Conservation (phyloP, 208 protist genomes). For the Acanthamoeba royreba region DNA sequence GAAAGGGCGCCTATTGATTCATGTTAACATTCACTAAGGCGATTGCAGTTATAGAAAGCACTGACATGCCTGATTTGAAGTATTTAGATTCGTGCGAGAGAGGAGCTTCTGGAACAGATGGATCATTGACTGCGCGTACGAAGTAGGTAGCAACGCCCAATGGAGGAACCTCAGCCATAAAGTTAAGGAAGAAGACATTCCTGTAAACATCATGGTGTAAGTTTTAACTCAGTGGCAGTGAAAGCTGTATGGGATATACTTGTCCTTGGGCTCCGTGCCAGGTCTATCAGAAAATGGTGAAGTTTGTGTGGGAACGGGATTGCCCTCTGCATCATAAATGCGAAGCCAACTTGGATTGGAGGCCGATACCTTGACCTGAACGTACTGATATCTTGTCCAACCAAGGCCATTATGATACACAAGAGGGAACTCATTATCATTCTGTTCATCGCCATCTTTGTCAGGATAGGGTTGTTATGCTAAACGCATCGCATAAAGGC, state of each 20-base stretch:
- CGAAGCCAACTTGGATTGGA: not conserved
- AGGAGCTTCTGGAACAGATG: not conserved
- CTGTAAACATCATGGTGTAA: not conserved
- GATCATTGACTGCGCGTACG: not conserved
- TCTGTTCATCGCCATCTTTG: too few relatives aligned
- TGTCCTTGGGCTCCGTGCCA: not conserved
- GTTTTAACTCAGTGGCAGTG: not conserved
- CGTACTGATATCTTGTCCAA: constrained; percentile 10
- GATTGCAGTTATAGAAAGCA: not conserved
- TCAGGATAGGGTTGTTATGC: too few relatives aligned
- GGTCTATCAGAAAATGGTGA: not conserved
- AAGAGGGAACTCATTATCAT: not conserved
- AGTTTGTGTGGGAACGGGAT: not conserved
- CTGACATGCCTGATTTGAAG: not conserved
- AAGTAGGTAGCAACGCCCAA: constrained; percentile 43
- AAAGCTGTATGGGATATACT: too few relatives aligned
- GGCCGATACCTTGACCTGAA: not conserved
- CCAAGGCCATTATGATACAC: constrained; percentile 30
- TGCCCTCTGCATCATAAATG: not conserved
- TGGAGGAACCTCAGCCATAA: constrained; percentile 6
- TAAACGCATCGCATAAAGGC: too few relatives aligned
- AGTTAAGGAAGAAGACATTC: not conserved
- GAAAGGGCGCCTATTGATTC: too few relatives aligned
- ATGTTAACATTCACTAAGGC: too few relatives aligned
- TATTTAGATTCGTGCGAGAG: not conserved